Percentiles rank a stretch among this genome's conserved stretches.
Conservation (phyloP, 768 basidiomycete genomes). For the Ramaria sp. region DNA sequence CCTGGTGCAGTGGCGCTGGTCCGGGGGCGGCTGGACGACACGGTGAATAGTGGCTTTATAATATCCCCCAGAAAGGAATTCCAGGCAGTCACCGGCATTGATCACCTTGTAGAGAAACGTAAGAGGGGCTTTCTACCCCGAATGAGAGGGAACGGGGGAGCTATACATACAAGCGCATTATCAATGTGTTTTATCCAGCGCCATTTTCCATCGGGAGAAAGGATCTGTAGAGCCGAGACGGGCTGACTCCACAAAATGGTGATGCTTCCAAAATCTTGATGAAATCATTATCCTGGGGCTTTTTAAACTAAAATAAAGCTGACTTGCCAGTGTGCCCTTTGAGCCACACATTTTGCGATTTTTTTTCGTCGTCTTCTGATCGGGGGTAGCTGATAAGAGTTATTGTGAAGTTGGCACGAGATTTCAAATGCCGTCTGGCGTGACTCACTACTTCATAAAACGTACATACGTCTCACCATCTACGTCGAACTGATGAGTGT, state of each 20-base stretch:
- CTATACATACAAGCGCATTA: slow-evolving; percentile 24
- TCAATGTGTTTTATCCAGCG: slow-evolving; percentile 25
- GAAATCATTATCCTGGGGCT: background rate
- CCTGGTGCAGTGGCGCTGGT: slow-evolving; percentile 23
- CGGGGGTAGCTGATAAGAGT: slow-evolving; percentile 20
- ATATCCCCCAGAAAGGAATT: slow-evolving; percentile 25
- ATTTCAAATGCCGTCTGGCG: background rate
- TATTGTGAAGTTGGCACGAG: background rate
- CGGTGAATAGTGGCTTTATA: slow-evolving; percentile 28
- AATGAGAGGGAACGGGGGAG: no score
- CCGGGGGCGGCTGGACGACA: slow-evolving; percentile 25
- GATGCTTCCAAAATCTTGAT: slow-evolving; percentile 23
- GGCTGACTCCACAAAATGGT: slow-evolving; percentile 29
- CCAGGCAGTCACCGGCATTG: slow-evolving; percentile 25
- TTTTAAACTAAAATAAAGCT: background rate
- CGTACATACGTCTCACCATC: slow-evolving; percentile 34
- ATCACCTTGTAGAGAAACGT: slow-evolving; percentile 24
- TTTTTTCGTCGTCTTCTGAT: slow-evolving; percentile 21
- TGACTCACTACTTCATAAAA: slow-evolving; percentile 54
- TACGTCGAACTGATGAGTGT: slow-evolving; percentile 34
- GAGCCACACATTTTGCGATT: slow-evolving; percentile 22
- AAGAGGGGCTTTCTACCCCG: background rate
- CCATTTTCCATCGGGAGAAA: slow-evolving; percentile 25
- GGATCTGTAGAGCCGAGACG: slow-evolving; percentile 25
- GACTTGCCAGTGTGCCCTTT: slow-evolving; percentile 26